Evolutionary conservation across 2,329 filamentous ascomycete genomes (phyloP), one percentile per base, ranked within the genome.

Genomic region (Aureobasidium lini): DNA sequence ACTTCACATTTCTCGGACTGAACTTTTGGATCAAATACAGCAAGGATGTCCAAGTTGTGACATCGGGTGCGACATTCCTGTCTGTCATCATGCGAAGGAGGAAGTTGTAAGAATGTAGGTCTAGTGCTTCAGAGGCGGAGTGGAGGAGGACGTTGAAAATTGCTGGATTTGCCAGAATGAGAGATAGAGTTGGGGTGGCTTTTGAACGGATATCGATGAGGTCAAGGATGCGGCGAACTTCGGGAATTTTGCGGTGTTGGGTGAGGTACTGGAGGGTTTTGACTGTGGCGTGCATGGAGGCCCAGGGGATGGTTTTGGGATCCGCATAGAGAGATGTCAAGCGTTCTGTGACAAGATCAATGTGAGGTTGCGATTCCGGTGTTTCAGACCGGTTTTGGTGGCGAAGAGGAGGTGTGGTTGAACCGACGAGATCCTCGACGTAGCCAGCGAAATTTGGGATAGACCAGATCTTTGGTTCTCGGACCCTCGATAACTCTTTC

Each of bases 41-140:
- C 9, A 61, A 10, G 44, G 37, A 62, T 53, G 46, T 59, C 69
- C 69, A 72, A 2, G 65, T 68, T 8, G 56, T 60, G 23, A 60
- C 47, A 5, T 60, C 62, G 1, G 68, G 65, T 1, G 23, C 43
- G 5, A 66, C 11, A 6, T 52, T 39, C 2, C 63, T 60, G 5
- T 62, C 54, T 5, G 64, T 58, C 68, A 72, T 70, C n/a, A 61
- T 40, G 7, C 59, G 60, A 10, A 69, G 53, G 6, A 63, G 15
- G 32, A 65, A 66, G 16, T 63, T 61, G 52, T 69, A 71, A 43
- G 66, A 68, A 31, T 66, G 63, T 8, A 68, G 37, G 42, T 70
- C 67, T 3, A 64, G 62, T 1, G 40, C 43, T 40, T 61, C 56
- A 9, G 66, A 64, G 5, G 68, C 63, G 3, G 57, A 61, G 10